phyloP scores from a whole-genome alignment of 2,329 filamentous ascomycete genomes.

The Neofusicoccum sp. region DNA sequence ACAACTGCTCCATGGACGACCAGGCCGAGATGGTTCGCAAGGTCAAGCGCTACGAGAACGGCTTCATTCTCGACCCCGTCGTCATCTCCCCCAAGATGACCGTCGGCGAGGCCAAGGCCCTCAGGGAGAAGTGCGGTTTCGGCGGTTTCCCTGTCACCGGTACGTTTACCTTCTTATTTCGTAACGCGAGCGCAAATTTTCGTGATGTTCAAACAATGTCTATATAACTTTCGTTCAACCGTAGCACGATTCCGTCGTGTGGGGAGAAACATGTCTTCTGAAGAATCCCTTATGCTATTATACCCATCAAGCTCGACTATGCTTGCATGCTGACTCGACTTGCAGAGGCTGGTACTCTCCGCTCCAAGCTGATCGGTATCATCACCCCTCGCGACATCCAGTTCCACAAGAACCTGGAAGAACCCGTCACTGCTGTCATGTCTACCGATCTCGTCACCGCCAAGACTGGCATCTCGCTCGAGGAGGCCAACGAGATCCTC shows the following conservation, averaged over 20 bases:
- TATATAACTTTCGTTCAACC: constrained; percentile 99
- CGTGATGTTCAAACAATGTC: constrained; percentile 75
- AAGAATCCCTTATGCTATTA: constrained; percentile 37
- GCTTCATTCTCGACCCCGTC: constrained; percentile 95
- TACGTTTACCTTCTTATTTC: constrained; percentile 56
- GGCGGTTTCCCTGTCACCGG: constrained; percentile 98
- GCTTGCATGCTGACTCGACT: neutral
- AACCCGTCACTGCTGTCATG: constrained; percentile 88
- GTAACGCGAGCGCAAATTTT: constrained; percentile 32
- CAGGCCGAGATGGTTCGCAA: constrained; percentile 99
- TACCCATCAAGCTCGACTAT: constrained; percentile 37
- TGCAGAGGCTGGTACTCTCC: constrained; percentile 85
- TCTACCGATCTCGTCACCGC: constrained; percentile 92
- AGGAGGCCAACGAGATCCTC: constrained; percentile 90
- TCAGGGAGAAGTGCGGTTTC: constrained; percentile 98
- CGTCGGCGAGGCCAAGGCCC: constrained; percentile 83
- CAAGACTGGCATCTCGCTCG: constrained; percentile 75
- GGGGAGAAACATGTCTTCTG: constrained; percentile 69
- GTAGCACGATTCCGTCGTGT: constrained; percentile 82
- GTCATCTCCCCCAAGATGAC: constrained; percentile 87
- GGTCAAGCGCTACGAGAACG: constrained; percentile 99
- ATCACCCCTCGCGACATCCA: constrained; percentile 98
- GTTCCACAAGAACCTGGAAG: constrained; percentile 77
- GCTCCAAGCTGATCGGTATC: constrained; percentile 95
- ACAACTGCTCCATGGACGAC: constrained; percentile 97